Evolutionary conservation across 345 rosid genomes (phyloP).

Genomic region (Arabidopsis arenosa): DNA sequence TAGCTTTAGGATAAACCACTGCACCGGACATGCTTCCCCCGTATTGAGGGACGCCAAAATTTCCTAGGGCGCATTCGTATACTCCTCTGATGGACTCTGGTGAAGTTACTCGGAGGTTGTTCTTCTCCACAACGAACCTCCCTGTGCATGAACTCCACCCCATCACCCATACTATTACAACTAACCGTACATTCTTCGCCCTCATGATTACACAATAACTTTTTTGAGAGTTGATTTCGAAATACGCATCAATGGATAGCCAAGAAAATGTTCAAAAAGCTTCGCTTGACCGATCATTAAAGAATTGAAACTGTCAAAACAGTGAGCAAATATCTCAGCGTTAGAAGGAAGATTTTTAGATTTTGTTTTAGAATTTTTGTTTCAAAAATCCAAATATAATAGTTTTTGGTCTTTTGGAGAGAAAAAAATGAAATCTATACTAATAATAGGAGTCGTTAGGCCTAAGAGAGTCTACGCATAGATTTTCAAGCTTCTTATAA

Average conservation of each 20-base stretch:
- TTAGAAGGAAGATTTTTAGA: conserved; percentile 17
- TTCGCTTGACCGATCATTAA: neutral
- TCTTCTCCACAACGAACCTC: conserved; percentile 27
- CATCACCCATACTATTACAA: conserved; percentile 8
- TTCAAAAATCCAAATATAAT: neutral
- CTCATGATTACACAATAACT: neutral
- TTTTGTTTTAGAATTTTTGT: neutral
- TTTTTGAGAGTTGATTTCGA: conserved; percentile 4
- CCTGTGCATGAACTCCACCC: conserved; percentile 9
- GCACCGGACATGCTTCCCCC: conserved; percentile 98
- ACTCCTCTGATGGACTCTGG: conserved; percentile 92
- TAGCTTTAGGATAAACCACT: conserved; percentile 74
- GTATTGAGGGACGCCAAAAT: conserved; percentile 97
- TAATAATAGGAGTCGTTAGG: neutral
- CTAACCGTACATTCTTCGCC: conserved; percentile 13
- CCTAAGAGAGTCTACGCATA: neutral
- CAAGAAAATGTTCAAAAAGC: conserved; percentile 1
- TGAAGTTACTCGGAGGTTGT: conserved; percentile 60
- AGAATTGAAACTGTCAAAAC: conserved; percentile 29
- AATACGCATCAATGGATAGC: neutral
- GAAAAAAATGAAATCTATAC: neutral
- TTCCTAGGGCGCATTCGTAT: conserved; percentile 89
- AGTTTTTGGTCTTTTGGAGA: neutral
- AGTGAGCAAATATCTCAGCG: conserved; percentile 25
- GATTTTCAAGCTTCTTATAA: neutral